Conservation (phyloP, 225 moss, liverwort and hornwort genomes). For the Pseudisothecium myosuroides region DNA sequence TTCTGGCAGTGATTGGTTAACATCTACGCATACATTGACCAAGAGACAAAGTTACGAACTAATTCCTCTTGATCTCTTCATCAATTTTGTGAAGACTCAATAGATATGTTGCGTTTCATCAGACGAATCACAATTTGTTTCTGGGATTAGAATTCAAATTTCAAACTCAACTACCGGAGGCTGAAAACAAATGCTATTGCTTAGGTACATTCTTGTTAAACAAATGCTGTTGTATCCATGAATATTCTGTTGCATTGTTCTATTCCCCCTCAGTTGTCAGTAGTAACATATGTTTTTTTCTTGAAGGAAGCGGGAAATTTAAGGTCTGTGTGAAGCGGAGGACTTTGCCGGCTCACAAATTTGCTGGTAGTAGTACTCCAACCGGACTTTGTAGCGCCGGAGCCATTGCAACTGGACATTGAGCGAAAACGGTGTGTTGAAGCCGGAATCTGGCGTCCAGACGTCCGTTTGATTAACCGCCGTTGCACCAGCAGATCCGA, state of each 20-base stretch:
- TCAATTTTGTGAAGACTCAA: not conserved
- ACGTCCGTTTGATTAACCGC: not conserved
- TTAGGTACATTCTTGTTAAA: not conserved
- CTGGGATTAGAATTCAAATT: not conserved
- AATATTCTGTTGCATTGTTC: not conserved
- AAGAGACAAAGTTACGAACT: not conserved
- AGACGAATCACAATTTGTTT: not conserved
- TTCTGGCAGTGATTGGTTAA: constrained; percentile 5
- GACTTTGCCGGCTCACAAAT: not conserved
- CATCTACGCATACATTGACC: not conserved
- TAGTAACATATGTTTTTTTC: not conserved
- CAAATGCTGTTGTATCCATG: not conserved
- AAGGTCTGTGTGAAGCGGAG: not conserved
- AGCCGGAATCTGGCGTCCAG: not conserved
- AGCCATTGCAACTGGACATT: constrained; percentile 35
- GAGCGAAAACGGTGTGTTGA: constrained; percentile 11
- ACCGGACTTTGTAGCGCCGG: constrained; percentile 1
- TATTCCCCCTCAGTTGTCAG: no score
- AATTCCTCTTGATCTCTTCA: not conserved
- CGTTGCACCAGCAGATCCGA: constrained; percentile 14
- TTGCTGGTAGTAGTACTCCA: constrained; percentile 9
- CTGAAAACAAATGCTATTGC: no score
- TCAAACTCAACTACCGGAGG: not conserved
- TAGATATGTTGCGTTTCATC: not conserved
- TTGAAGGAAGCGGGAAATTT: not conserved